Percentiles rank a stretch among this genome's conserved stretches.
phyloP scores from a whole-genome alignment of 2,329 filamentous ascomycete genomes.

The Aspergillus hiratsukae region DNA sequence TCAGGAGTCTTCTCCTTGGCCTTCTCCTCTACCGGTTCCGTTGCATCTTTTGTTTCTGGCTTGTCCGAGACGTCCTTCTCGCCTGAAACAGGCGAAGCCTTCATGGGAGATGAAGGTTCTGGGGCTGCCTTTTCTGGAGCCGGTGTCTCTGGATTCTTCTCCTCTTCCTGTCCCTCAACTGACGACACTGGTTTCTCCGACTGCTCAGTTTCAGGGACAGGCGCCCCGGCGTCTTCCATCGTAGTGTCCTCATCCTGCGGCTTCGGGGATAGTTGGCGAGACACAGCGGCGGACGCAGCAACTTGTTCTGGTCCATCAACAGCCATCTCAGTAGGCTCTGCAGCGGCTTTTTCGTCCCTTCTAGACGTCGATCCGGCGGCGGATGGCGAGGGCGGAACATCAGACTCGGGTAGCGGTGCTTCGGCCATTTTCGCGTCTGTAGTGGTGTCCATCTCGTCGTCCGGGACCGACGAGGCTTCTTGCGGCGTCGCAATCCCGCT shows the following conservation, averaged over 20 bases:
- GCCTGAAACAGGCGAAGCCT: constrained; percentile 18
- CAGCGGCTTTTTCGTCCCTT: constrained; percentile 28
- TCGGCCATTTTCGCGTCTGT: constrained; percentile 41
- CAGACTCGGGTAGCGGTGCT: constrained; percentile 33
- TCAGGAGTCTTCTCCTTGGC: constrained; percentile 14
- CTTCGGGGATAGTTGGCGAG: constrained; percentile 26
- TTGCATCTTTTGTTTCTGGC: constrained; percentile 2
- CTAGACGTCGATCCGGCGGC: constrained; percentile 27
- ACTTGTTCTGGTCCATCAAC: constrained; percentile 28
- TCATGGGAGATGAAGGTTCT: constrained; percentile 15
- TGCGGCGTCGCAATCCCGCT: constrained; percentile 48
- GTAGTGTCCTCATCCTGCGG: constrained; percentile 33
- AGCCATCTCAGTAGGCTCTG: constrained; percentile 29
- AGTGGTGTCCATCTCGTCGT: constrained; percentile 39
- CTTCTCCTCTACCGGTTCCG: constrained; percentile 10
- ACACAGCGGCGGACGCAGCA: constrained; percentile 23
- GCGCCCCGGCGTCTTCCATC: constrained; percentile 36
- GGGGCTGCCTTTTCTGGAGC: constrained; percentile 16
- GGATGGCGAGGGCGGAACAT: constrained; percentile 27
- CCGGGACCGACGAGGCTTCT: constrained; percentile 40
- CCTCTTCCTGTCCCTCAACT: constrained; percentile 17
- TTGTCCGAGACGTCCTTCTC: constrained; percentile 8
- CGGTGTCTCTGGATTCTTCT: constrained; percentile 22
- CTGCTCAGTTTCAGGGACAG: constrained; percentile 16
- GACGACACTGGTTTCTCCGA: constrained; percentile 13